Evolutionary conservation across 805 yeast species (phyloP).

Genomic region (Candida nemodendra): DNA sequence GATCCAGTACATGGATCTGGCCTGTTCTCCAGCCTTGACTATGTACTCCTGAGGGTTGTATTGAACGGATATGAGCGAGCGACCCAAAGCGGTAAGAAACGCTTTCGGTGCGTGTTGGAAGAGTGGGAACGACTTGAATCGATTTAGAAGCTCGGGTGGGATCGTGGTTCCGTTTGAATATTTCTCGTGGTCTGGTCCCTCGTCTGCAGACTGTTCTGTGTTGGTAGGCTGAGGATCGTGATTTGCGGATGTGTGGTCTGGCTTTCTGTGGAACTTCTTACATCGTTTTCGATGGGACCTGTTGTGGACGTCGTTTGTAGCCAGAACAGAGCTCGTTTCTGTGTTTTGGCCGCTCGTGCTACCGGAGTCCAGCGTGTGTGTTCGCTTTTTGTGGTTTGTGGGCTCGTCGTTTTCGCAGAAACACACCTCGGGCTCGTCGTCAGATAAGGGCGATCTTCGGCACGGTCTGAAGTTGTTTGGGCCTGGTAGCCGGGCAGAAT

Average conservation of each 20-base stretch:
- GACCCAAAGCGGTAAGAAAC: slow-evolving; percentile 58
- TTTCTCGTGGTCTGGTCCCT: slow-evolving; percentile 25
- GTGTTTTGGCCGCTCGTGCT: too few species aligned
- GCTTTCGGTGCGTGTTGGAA: slow-evolving; percentile 66
- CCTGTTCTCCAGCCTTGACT: slow-evolving; percentile 68
- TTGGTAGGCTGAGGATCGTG: too few species aligned
- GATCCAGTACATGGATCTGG: slow-evolving; percentile 79
- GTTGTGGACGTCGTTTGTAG: too few species aligned
- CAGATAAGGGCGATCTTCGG: slow-evolving; percentile 29
- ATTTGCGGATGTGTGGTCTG: too few species aligned
- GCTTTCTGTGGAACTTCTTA: too few species aligned
- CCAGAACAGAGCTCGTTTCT: too few species aligned
- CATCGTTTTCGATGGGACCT: too few species aligned
- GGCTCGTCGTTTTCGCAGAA: slow-evolving; percentile 1
- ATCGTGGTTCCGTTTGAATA: slow-evolving; percentile 26
- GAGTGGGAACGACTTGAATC: slow-evolving; percentile 58
- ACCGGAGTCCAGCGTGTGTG: too few species aligned
- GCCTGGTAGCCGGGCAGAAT: too few species aligned
- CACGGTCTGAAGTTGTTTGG: slow-evolving; percentile 24
- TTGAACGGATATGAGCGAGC: slow-evolving; percentile 56
- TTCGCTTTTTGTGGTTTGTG: too few species aligned
- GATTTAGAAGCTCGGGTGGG: slow-evolving; percentile 56
- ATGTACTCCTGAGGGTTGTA: slow-evolving; percentile 69
- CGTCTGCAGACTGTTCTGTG: slow-evolving; percentile 16
- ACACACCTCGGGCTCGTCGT: slow-evolving; percentile 22